phyloP scores from a whole-genome alignment of 2,329 filamentous ascomycete species.

The Lachnellula suecica region DNA sequence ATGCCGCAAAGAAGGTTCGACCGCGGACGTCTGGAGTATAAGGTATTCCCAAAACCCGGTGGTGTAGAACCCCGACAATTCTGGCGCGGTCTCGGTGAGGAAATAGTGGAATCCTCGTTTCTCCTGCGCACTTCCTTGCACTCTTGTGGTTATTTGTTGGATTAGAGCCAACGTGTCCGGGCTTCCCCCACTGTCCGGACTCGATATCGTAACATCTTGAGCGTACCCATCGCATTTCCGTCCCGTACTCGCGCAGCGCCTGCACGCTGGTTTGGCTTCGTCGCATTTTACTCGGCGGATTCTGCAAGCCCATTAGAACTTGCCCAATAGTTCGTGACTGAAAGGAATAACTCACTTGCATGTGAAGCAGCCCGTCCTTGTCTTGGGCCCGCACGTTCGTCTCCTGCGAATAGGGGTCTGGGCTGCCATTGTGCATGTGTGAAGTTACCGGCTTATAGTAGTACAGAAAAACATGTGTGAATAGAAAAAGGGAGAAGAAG shows the following conservation, averaged over 20 bases:
- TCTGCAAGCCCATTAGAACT: slow-evolving; percentile 10
- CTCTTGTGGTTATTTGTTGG: slow-evolving; percentile 17
- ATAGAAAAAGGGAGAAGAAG: neutral
- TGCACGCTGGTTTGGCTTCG: slow-evolving; percentile 25
- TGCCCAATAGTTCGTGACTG: neutral
- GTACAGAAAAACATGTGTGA: neutral
- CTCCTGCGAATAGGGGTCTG: neutral
- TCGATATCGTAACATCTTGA: slow-evolving; percentile 2
- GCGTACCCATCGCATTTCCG: slow-evolving; percentile 27
- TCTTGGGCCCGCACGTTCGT: slow-evolving; percentile 21
- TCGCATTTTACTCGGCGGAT: slow-evolving; percentile 29
- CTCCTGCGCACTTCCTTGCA: slow-evolving; percentile 25
- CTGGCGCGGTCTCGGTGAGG: slow-evolving; percentile 22
- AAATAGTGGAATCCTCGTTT: slow-evolving; percentile 29
- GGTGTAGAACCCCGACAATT: slow-evolving; percentile 28
- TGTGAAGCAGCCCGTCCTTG: slow-evolving; percentile 23
- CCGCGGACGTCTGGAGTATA: slow-evolving; percentile 26
- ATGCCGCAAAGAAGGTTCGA: slow-evolving; percentile 28
- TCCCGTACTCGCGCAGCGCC: slow-evolving; percentile 24
- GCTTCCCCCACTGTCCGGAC: neutral
- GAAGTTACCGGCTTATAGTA: neutral
- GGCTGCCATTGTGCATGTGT: neutral
- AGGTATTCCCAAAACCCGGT: slow-evolving; percentile 27
- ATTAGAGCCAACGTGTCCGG: slow-evolving; percentile 7
- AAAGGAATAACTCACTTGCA: slow-evolving; percentile 24